These are phyloP conservation scores for Phytophthora pisi DNA, from an alignment of 352 stramenopile species.

Conservation along the genomic window DNA sequence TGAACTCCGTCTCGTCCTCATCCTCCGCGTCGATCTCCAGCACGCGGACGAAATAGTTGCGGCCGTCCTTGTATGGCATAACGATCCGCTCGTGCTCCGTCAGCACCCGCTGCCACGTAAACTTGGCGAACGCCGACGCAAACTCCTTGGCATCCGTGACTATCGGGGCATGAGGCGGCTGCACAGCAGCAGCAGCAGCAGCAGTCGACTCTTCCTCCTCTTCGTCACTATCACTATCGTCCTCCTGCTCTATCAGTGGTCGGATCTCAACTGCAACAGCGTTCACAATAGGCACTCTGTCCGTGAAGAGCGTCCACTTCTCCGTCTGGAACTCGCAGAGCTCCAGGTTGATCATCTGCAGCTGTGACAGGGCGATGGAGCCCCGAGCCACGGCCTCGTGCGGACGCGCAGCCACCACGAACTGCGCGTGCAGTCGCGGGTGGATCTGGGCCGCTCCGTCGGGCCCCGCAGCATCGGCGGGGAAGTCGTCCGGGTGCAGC, in stretches of 20 bases:
- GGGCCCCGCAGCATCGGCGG: constrained; percentile 13
- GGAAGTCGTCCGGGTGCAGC: constrained; percentile 71
- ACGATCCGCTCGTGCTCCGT: constrained; percentile 83
- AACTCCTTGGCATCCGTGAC: constrained; percentile 60
- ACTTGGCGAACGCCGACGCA: constrained; percentile 56
- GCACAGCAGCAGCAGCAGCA: too few species aligned
- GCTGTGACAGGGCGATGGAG: constrained; percentile 62
- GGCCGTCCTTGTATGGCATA: constrained; percentile 54
- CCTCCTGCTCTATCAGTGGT: constrained; percentile 39
- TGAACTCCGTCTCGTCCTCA: constrained; percentile 80
- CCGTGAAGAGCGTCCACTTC: constrained; percentile 77
- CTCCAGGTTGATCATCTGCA: constrained; percentile 84
- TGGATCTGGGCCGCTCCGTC: constrained; percentile 50
- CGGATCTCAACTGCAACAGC: constrained; percentile 75
- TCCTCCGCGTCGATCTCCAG: constrained; percentile 75
- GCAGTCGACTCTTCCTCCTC: constrained; percentile 14
- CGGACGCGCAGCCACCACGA: constrained; percentile 62
- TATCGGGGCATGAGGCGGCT: constrained; percentile 15
- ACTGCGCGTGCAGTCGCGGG: constrained; percentile 76
- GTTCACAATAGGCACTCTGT: constrained; percentile 47
- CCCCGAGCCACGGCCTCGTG: constrained; percentile 48
- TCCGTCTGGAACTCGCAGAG: constrained; percentile 75
- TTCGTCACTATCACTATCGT: constrained; percentile 10
- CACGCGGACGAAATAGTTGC: constrained; percentile 74
- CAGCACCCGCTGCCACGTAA: constrained; percentile 62